These are phyloP conservation scores for Prorocentrum cordatum DNA, from an alignment of 169 alveolate genomes.

Conservation along the genomic window DNA sequence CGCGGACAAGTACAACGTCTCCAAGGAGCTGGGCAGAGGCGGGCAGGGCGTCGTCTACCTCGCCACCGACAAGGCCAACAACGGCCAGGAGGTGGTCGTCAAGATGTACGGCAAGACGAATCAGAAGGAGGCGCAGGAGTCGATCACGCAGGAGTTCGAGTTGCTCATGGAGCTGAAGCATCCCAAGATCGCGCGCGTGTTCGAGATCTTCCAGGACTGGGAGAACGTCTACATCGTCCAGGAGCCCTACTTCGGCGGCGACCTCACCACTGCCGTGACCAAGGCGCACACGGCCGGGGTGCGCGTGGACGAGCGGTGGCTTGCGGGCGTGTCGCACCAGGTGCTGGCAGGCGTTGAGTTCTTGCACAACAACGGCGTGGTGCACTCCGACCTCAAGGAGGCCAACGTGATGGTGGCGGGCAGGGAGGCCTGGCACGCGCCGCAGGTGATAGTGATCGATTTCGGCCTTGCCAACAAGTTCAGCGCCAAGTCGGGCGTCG, in stretches of 20 bases:
- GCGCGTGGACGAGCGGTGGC: neutral
- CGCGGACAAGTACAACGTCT: neutral
- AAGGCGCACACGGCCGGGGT: neutral
- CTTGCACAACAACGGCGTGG: neutral
- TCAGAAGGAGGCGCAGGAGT: neutral
- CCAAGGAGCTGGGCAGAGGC: neutral
- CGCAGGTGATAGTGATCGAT: neutral
- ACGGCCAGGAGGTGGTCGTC: neutral
- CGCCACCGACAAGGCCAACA: neutral
- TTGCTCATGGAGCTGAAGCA: neutral
- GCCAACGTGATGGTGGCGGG: neutral
- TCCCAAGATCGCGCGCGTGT: neutral
- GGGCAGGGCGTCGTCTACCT: neutral
- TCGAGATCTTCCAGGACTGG: neutral
- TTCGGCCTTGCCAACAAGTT: neutral
- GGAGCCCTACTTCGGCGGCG: constrained; percentile 12
- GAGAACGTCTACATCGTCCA: neutral
- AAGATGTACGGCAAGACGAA: neutral
- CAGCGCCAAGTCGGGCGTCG: neutral
- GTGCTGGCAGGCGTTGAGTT: neutral
- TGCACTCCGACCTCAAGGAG: constrained; percentile 15
- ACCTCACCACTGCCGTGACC: neutral
- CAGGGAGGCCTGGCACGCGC: neutral
- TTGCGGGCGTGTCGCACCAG: neutral
- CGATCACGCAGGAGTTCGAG: neutral